Evolutionary conservation across 169 alveolate genomes (phyloP).

Genomic region (Cryptosporidium sp.): DNA sequence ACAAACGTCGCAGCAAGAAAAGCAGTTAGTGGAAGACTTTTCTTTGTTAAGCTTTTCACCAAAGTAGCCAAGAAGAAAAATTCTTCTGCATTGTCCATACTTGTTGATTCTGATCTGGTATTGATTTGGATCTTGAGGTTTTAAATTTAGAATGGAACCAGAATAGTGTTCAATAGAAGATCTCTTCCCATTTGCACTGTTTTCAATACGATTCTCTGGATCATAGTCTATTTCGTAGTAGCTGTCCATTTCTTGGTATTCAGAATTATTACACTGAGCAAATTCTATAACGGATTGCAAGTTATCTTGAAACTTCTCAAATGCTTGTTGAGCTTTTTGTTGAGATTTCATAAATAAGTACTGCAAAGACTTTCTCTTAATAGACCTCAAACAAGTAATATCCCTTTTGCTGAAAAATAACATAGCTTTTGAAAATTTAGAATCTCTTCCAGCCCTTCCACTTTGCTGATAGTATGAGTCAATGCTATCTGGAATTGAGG

Average conservation of each 20-base stretch:
- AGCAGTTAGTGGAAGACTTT: not conserved
- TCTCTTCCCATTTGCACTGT: not conserved
- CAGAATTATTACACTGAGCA: constrained; percentile 22
- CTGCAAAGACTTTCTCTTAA: constrained; percentile 72
- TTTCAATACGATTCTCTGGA: not conserved
- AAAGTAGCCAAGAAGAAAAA: constrained; percentile 78
- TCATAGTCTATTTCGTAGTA: constrained; percentile 76
- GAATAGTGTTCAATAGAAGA: not conserved
- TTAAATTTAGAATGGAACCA: not conserved
- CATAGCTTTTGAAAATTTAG: constrained; percentile 85
- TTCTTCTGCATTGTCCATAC: constrained; percentile 80
- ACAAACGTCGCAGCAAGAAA: constrained; percentile 61
- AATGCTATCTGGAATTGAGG: constrained; percentile 94
- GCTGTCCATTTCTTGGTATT: constrained; percentile 56
- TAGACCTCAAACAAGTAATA: constrained; percentile 55
- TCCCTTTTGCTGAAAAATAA: constrained; percentile 81
- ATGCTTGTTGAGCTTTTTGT: constrained; percentile 49
- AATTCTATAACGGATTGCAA: constrained; percentile 63
- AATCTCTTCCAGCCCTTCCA: constrained; percentile 99
- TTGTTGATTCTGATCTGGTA: constrained; percentile 35
- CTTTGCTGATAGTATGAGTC: constrained; percentile 95
- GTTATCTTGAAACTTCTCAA: constrained; percentile 74
- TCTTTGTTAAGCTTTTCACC: constrained; percentile 79
- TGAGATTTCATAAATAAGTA: constrained; percentile 45
- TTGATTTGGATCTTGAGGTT: constrained; percentile 15